phyloP scores from a whole-genome alignment of 1,284 basidiomycete genomes.

The Coniophora puteana region DNA sequence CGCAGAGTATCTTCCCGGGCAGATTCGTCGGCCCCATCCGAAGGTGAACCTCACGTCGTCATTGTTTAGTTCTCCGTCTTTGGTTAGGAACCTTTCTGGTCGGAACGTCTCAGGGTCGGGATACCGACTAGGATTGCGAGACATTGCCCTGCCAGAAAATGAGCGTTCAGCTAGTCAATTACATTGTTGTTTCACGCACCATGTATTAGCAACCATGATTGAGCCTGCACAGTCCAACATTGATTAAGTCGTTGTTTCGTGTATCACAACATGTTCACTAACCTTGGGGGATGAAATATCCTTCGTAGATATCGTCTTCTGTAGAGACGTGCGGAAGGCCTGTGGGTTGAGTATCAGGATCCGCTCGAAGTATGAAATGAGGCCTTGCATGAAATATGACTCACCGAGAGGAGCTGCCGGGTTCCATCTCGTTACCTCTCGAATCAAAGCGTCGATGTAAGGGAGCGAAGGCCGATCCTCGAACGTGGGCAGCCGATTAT shows the following conservation, averaged over 20 bases:
- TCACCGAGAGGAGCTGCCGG: background rate
- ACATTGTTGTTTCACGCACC: background rate
- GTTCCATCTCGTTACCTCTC: slow-evolving; percentile 7
- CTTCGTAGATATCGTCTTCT: slow-evolving; percentile 9
- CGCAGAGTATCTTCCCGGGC: background rate
- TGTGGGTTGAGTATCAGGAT: background rate
- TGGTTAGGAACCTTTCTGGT: background rate
- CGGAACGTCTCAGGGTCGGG: slow-evolving; percentile 7
- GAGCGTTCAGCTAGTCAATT: background rate
- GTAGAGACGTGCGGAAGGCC: slow-evolving; percentile 9
- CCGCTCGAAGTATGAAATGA: background rate
- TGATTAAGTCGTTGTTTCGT: background rate
- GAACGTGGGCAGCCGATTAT: slow-evolving; percentile 12
- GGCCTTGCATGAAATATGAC: background rate
- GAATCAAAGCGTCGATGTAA: slow-evolving; percentile 12
- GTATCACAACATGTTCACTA: slow-evolving; percentile 3
- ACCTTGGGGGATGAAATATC: slow-evolving; percentile 11
- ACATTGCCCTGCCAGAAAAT: slow-evolving; percentile 6
- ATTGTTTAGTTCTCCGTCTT: background rate
- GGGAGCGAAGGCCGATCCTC: slow-evolving; percentile 12
- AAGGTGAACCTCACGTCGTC: background rate
- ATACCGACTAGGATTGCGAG: slow-evolving; percentile 9
- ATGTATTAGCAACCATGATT: background rate
- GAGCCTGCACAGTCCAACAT: background rate
- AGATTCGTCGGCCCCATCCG: slow-evolving; percentile 1